Base-by-base conservation (phyloP, 768 basidiomycete species). In the Auriscalpium orientale region DNA sequence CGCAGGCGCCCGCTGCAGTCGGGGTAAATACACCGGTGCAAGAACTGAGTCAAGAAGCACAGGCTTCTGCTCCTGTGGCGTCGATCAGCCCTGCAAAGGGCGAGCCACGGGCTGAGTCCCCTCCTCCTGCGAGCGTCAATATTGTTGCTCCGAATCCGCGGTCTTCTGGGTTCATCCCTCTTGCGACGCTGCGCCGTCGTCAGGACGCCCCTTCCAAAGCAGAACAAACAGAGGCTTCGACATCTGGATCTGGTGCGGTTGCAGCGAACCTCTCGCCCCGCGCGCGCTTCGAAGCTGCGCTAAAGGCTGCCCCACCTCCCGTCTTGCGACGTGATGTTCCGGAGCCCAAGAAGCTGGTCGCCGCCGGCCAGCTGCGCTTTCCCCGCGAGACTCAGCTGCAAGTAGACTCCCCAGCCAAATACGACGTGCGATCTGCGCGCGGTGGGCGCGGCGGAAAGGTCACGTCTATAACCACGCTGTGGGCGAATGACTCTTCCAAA, bases 371-470 rank as follows among this genome's bases (percentile, higher is more conserved):
- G 21, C 37, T 37, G 7, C 12, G 20, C 20, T 46, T 45, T 21
- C 46, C 54, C 2, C 13, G 57, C 51, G 54, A 58, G 59, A 11
- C 60, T 62, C 59, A 70, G 53, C 62, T 68, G 44, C 66, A 68
- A 20, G 56, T 62, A 3, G 79, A 82, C 57, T 72, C 79, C 0
- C 84, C 82, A 51, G 77, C 74, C 20, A 85, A 82, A 56, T 89
- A 90, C 63, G 82, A 91, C 63, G 68, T 89, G 22, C 81, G 84
- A 12, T 90, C 87, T 38, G 88, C 87, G 4, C 78, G 89, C 20
- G 88, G 90, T 4, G 89, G 90, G 2, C 73, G 78, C 45, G 89
- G 90, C 2, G 90, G 89, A 12, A 78, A 79, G 53, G 89, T 91
- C 15, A 75, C 87, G 3, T 74, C 87, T 4, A 86, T 89, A 1